Evolutionary conservation across 495 filamentous ascomycete species (phyloP), one percentile per base, ranked within the genome.

Genomic region (Staphylotrichum tortipilum): DNA sequence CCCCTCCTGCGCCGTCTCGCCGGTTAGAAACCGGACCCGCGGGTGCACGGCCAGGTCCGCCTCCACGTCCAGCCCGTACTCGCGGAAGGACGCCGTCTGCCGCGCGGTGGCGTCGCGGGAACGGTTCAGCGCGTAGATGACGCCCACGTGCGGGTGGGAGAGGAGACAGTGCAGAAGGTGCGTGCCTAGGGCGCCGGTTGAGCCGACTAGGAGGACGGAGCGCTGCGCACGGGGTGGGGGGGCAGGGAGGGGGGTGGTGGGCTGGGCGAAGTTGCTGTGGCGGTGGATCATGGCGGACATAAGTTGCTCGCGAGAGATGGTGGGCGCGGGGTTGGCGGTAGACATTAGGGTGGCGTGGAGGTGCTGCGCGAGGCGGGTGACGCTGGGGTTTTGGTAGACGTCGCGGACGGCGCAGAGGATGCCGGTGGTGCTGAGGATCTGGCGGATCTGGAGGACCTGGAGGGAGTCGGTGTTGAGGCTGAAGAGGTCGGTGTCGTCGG

Each of bases 311-410:
- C 30, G 28, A 11, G 49, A 51, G 1, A 39, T 21, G 26, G 1
- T 33, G 15, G 6, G n/a, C n/a, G n/a, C n/a, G n/a, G n/a, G n/a
- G n/a, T n/a, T n/a, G n/a, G n/a, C n/a, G n/a, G n/a, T n/a, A n/a
- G n/a, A n/a, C n/a, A n/a, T n/a, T n/a, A n/a, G n/a, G n/a, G n/a
- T n/a, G n/a, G n/a, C n/a, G n/a, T n/a, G n/a, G n/a, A n/a, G n/a
- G n/a, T n/a, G n/a, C n/a, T 12, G 22, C 3, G n/a, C 17, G 30
- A 47, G 18, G 3, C 11, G 19, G 24, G 9, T 31, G 26, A 42
- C 34, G 47, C 34, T 49, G 12, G 47, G 47, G 37, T 42, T 49
- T 12, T 49, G 19, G 47, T 49, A 49, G 2, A 49, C 36, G 24
- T 42, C 19, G 3, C 26, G 29, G 7, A 19, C 9, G n/a, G 21